These are phyloP conservation scores for Leccinum subgranulosum DNA, from an alignment of 768 basidiomycete species.

Conservation along the genomic window DNA sequence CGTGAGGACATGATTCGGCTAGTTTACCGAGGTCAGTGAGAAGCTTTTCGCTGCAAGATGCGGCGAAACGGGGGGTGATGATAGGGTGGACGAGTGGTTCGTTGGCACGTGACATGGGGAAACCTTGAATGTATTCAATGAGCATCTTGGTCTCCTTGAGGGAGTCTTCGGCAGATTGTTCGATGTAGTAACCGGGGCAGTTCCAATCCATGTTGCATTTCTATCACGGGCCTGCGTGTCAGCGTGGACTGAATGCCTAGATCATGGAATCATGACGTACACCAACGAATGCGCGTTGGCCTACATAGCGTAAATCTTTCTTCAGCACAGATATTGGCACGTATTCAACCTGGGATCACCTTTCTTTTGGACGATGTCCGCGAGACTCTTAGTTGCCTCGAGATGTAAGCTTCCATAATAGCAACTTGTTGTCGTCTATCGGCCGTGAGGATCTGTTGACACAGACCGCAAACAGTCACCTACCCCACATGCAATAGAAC, in stretches of 20 bases:
- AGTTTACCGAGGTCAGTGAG: conserved; percentile 56
- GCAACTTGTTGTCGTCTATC: conserved; percentile 82
- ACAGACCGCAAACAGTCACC: conserved; percentile 22
- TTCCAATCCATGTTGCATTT: conserved; percentile 50
- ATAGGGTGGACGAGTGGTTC: conserved; percentile 79
- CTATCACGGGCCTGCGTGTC: conserved; percentile 10
- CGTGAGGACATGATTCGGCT: conserved; percentile 49
- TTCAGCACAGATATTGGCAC: conserved; percentile 2
- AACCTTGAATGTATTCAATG: conserved; percentile 61
- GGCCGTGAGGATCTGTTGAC: conserved; percentile 1
- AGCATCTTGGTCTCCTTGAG: conserved; percentile 58
- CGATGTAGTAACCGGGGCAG: conserved; percentile 61
- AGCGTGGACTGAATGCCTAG: conserved; percentile 1
- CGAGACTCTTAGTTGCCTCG: conserved; percentile 73
- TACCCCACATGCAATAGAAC: conserved; percentile 72
- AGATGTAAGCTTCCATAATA: conserved; percentile 84
- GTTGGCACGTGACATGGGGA: conserved; percentile 35
- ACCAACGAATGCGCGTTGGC: conserved; percentile 81
- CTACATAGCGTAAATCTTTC: conserved; percentile 29
- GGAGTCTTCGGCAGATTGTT: conserved; percentile 52
- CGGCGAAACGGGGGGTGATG: conserved; percentile 90
- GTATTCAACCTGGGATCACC: conserved; percentile 36
- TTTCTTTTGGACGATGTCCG: conserved; percentile 57
- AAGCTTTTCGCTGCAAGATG: conserved; percentile 71
- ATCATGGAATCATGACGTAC: conserved; percentile 38